Evolutionary conservation across 441 rosid species (phyloP).

Genomic region (Corymbia calophylla): DNA sequence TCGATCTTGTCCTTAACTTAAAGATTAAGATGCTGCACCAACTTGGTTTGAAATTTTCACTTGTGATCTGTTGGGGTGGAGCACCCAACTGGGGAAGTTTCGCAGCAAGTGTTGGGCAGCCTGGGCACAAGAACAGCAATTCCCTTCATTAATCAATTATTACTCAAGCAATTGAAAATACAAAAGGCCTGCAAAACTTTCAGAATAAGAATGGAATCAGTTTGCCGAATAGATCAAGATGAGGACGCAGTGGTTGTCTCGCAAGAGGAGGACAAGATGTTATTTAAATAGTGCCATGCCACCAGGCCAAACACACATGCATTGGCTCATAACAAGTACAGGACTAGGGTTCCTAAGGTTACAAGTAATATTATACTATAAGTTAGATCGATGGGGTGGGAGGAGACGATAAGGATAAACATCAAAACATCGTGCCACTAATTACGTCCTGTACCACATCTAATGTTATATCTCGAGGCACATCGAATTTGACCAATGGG

Average conservation of each 20-base stretch:
- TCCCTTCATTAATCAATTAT: neutral
- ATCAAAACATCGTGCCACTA: neutral
- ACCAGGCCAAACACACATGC: neutral
- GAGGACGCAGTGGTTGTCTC: neutral
- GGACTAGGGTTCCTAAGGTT: neutral
- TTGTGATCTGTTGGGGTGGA: neutral
- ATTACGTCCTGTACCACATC: neutral
- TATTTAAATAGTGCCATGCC: neutral
- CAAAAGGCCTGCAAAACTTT: neutral
- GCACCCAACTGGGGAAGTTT: neutral
- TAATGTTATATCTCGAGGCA: fast-evolving
- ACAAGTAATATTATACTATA: neutral
- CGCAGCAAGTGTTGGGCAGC: neutral
- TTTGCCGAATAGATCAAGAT: neutral
- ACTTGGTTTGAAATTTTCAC: neutral
- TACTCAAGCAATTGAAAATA: neutral
- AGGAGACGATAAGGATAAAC: neutral
- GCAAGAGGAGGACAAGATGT: neutral
- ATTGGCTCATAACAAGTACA: neutral
- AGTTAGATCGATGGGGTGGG: neutral
- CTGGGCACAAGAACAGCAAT: neutral
- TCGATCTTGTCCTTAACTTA: neutral
- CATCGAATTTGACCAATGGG: neutral
- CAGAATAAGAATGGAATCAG: neutral
- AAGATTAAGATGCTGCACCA: neutral